phyloP scores from a whole-genome alignment of 1,284 basidiomycete genomes.

The Marasmius oreades region DNA sequence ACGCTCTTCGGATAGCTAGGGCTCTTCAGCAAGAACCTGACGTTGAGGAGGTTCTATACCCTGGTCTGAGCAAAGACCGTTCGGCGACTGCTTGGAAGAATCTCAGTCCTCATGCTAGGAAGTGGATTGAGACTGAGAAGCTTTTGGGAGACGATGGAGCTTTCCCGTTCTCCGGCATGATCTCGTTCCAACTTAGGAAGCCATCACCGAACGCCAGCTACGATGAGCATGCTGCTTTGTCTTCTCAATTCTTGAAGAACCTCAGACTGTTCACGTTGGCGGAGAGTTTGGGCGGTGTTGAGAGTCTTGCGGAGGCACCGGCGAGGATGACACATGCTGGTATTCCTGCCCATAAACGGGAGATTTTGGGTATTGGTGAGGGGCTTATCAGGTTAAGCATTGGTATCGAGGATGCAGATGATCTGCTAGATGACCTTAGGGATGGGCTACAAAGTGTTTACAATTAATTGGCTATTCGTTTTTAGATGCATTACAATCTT shows the following conservation, averaged over 20 bases:
- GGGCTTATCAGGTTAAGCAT: constrained; percentile 83
- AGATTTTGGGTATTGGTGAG: constrained; percentile 73
- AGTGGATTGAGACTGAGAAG: constrained; percentile 49
- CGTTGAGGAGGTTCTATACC: constrained; percentile 84
- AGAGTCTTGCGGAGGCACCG: constrained; percentile 85
- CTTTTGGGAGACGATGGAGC: neutral
- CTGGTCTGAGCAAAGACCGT: constrained; percentile 52
- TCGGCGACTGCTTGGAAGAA: constrained; percentile 55
- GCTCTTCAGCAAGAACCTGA: constrained; percentile 54
- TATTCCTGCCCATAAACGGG: constrained; percentile 71
- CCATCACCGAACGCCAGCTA: constrained; percentile 18
- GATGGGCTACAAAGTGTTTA: constrained; percentile 50
- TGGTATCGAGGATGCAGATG: constrained; percentile 82
- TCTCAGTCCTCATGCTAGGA: constrained; percentile 66
- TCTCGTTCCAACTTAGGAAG: constrained; percentile 68
- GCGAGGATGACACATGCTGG: constrained; percentile 81
- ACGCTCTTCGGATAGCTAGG: constrained; percentile 76
- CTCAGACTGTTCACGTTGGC: constrained; percentile 81
- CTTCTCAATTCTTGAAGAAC: constrained; percentile 69
- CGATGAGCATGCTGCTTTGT: constrained; percentile 19
- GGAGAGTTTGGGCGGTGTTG: constrained; percentile 89
- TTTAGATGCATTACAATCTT: too few relatives aligned
- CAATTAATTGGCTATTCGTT: too few relatives aligned
- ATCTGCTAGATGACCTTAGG: constrained; percentile 78
- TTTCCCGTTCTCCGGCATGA: constrained; percentile 85